Base-by-base conservation (phyloP, 2,329 filamentous ascomycete genomes). In the Parascedosporium putredinis region DNA sequence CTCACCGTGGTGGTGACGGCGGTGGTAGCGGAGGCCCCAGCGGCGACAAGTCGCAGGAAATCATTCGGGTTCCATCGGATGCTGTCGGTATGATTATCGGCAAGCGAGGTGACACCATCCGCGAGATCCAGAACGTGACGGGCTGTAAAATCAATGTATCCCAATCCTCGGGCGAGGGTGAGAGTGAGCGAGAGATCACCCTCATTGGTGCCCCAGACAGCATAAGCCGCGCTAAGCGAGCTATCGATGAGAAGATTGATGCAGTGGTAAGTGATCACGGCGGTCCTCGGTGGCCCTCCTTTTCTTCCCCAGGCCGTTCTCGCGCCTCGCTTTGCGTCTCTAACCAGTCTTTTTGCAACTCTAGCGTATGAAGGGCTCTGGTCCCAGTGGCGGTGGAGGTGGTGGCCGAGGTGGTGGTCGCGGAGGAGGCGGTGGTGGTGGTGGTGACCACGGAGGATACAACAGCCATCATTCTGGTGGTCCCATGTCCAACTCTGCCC, bases 81-180 rank as follows among this genome's bases (percentile, higher is more conserved):
- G 86, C 89, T 5, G 89, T 95, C 50, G 89, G 89, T 53, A 95
- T 95, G 89, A 95, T 95, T 56, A 95, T 95, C 53, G 89, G 90
- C 55, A 95, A 95, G 72, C 86, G 88, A 51, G 89, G 89, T 55
- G 89, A 95, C 69, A 94, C 89, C 0, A 95, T 95, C 62, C 88
- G 90, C 56, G 88, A 95, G 57, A 94, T 95, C 84, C 89, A 95
- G 65, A 84, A 82, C 60, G 77, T 73, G 27, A 93, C 88, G 4
- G 86, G 87, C 43, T 95, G 90, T 76, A 95, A 95, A 71, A 95
- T 95, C 72, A 95, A 95, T 59, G 89, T 95, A 23, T 86, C 87
- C 27, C 86, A 87, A 59, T 83, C 88, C 6, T 83, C 82, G 31
- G 85, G 85, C 14, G 83, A 85, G 46, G 78, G 79, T 55, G 88